Percentiles rank a stretch among this genome's conserved stretches.
These are phyloP conservation scores for Chloranthus sessilifolius DNA, from an alignment of 164 flowering plant species.

Conservation along the genomic window DNA sequence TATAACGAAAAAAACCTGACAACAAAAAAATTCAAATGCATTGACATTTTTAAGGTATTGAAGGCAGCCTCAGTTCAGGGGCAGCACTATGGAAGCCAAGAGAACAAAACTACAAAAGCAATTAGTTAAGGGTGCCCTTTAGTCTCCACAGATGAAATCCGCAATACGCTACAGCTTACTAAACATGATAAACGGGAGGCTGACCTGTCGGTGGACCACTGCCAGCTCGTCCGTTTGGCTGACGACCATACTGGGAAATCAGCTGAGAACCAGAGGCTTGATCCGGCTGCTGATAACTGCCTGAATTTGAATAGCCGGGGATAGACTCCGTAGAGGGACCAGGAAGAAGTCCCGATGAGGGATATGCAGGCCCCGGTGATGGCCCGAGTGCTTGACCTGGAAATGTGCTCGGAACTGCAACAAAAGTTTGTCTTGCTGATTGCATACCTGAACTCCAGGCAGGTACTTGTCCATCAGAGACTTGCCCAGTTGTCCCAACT, in stretches of 20 bases:
- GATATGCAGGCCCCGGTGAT: too few species aligned
- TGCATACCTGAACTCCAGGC: conserved; percentile 54
- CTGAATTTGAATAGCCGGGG: conserved; percentile 4
- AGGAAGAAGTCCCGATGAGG: conserved; percentile 23
- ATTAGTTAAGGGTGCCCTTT: too few species aligned
- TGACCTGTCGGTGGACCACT: conserved; percentile 31
- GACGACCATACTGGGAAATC: conserved; percentile 22
- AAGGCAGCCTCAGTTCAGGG: too few species aligned
- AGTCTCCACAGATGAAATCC: too few species aligned
- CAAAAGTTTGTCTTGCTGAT: conserved; percentile 28
- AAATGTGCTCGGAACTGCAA: conserved; percentile 30
- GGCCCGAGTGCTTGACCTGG: conserved; percentile 42
- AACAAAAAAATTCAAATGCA: too few species aligned
- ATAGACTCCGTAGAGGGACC: conserved; percentile 17
- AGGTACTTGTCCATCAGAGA: conserved; percentile 27
- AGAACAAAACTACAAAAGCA: too few species aligned
- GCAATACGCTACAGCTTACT: too few species aligned
- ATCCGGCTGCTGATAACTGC: conserved; percentile 11
- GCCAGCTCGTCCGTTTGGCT: conserved; percentile 27
- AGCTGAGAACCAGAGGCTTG: conserved; percentile 9
- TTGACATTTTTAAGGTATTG: too few species aligned
- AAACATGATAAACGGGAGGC: conserved; percentile 28
- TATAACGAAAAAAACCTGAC: too few species aligned
- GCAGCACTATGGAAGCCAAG: too few species aligned
- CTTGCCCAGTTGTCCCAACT: conserved; percentile 22